Evolutionary conservation across 768 basidiomycete species (phyloP), one percentile per base, ranked within the genome.

Genomic region (Daedaleopsis sinensis): DNA sequence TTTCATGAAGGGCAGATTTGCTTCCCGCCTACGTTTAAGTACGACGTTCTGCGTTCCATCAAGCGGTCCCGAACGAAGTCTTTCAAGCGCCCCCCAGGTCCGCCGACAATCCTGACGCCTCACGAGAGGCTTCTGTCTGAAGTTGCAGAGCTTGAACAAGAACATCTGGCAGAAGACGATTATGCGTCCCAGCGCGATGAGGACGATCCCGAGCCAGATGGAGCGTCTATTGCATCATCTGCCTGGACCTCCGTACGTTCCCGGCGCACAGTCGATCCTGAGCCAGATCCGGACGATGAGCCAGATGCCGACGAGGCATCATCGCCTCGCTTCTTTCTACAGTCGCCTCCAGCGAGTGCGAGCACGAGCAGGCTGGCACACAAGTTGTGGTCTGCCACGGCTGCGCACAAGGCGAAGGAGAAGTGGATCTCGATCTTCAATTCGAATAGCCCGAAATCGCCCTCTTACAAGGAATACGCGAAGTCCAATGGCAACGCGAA

Each of bases 1-100:
- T 97, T 97, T 68, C 68, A 77, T 9, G 96, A 98, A 72, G 93
- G 82, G 0, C 75, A 79, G 0, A 97, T 97, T 61, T 71, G 88
- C 67, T 98, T 98, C 64, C 86, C 93, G 5, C 95, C 95, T 0
- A 97, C 96, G 0, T 98, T 96, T 82, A 97, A 97, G 69, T 94
- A 94, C 69, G 89, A 96, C 66, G 90, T 96, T 8, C 73, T 85
- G 56, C 82, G 83, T 24, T 81, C 82, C 2, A 71, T 81, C 19
- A 89, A 85, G 72, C 80, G 65, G 11, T 51, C 65, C 42, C 62
- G 39, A 37, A 57, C 57, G 16, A 58, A 52, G 36, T 63, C 65
- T 15, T 58, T 60, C 51, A 63, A 63, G 49, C 61, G 61, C 0
- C 51, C 47, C 7, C 52, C 58, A 2, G 42, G 52, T 10, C 61